These are phyloP conservation scores for Ceratobasidium sp. DNA, from an alignment of 1,284 basidiomycete genomes.

Conservation along the genomic window DNA sequence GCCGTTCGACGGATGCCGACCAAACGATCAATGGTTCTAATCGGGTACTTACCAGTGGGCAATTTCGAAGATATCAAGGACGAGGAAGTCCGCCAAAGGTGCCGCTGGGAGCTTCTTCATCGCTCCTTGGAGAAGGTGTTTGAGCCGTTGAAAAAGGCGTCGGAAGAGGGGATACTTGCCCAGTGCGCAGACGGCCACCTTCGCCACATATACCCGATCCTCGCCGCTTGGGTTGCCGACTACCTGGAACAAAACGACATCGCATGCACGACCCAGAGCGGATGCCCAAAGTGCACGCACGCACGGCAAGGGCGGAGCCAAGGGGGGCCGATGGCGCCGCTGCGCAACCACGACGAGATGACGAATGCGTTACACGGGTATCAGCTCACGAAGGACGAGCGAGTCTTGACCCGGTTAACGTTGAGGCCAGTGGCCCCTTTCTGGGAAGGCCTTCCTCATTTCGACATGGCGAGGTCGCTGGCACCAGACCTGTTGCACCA, in stretches of 20 bases:
- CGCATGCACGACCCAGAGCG: constrained; percentile 6
- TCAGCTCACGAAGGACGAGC: too few species aligned
- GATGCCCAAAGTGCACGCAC: constrained; percentile 11
- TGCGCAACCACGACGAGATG: too few species aligned
- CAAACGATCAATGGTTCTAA: constrained; percentile 21
- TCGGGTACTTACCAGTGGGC: constrained; percentile 41
- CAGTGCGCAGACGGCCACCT: constrained; percentile 24
- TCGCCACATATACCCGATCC: constrained; percentile 40
- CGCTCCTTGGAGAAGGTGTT: constrained; percentile 47
- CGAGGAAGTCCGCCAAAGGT: background rate
- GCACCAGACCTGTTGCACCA: too few species aligned
- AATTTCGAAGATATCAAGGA: background rate
- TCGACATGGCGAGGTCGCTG: constrained; percentile 21
- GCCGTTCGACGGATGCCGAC: constrained; percentile 20
- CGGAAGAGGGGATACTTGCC: background rate
- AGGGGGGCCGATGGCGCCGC: background rate
- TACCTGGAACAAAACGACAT: constrained; percentile 23
- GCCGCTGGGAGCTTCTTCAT: background rate
- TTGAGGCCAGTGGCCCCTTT: too few species aligned
- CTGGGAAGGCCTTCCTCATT: too few species aligned
- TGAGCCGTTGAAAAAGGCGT: constrained; percentile 19
- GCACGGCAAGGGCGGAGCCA: background rate
- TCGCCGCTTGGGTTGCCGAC: constrained; percentile 25
- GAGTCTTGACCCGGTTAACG: background rate
- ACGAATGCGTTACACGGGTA: background rate